These are phyloP conservation scores for Plasmodium reichenowi DNA, from an alignment of 169 alveolate genomes.

Conservation along the genomic window DNA sequence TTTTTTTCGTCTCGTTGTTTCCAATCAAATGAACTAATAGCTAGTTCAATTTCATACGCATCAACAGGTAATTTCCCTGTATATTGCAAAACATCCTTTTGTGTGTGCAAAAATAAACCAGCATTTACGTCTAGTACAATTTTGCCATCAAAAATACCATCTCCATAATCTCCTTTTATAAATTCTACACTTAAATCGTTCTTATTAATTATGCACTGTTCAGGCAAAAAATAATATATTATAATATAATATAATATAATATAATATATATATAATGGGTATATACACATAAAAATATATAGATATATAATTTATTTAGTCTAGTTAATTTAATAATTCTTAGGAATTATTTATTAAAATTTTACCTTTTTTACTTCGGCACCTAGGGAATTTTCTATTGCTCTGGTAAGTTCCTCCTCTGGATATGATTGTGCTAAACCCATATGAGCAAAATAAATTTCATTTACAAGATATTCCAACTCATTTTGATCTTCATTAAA, in stretches of 20 bases:
- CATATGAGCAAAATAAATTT: slow-evolving; percentile 39
- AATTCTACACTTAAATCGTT: slow-evolving; percentile 34
- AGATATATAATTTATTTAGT: slow-evolving; percentile 2
- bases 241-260: neutral
- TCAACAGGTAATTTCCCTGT: slow-evolving; percentile 58
- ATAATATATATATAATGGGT: neutral
- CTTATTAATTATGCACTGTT: slow-evolving; percentile 53
- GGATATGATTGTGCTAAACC: slow-evolving; percentile 30
- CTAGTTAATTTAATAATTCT: neutral
- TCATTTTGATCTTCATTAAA: slow-evolving; percentile 62
- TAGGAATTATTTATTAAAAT: neutral
- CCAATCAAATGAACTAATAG: slow-evolving; percentile 54
- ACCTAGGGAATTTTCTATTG: slow-evolving; percentile 46
- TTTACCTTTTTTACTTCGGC: slow-evolving; percentile 53
- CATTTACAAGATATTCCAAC: slow-evolving; percentile 38
- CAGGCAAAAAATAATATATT: slow-evolving; percentile 11
- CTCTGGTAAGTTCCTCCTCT: slow-evolving; percentile 31
- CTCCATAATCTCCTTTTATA: slow-evolving; percentile 58
- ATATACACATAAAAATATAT: neutral
- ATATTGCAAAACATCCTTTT: slow-evolving; percentile 50
- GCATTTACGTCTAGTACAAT: slow-evolving; percentile 34
- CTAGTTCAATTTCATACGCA: slow-evolving; percentile 56
- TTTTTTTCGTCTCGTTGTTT: slow-evolving; percentile 27
- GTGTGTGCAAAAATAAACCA: slow-evolving; percentile 54
- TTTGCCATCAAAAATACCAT: slow-evolving; percentile 52